A percentile compares a stretch with the other conserved stretches of the same genome.
Evolutionary conservation across 179 eudicot genomes (phyloP).

Genomic region (Silene noctiflora): DNA sequence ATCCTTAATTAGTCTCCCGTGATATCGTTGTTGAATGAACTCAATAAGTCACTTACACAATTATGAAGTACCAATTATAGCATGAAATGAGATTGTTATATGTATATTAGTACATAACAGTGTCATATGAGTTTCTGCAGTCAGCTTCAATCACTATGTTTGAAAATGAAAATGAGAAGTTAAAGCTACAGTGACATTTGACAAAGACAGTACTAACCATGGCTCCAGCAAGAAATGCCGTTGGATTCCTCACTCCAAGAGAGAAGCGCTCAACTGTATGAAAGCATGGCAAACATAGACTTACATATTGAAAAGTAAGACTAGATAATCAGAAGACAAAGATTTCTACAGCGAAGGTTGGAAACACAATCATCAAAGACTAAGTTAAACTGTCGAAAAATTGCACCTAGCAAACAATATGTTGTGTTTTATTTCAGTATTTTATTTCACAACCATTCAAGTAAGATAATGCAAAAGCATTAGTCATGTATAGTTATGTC

Average conservation of each 20-base stretch:
- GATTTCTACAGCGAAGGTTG: not conserved
- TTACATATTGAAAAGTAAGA: not conserved
- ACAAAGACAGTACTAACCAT: conserved; percentile 46
- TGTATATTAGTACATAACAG: too few relatives aligned
- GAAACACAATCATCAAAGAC: not conserved
- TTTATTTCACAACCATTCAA: not conserved
- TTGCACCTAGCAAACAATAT: too few relatives aligned
- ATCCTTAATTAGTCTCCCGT: not conserved
- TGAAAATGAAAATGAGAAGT: not conserved
- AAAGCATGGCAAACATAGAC: conserved; percentile 3
- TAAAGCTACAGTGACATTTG: not conserved
- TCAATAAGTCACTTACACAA: too few relatives aligned
- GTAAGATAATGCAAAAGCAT: not conserved
- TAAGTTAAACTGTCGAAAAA: not conserved
- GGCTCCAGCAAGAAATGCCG: conserved; percentile 87
- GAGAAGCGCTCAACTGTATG: conserved; percentile 84
- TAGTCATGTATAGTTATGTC: not conserved
- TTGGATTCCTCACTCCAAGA: conserved; percentile 86
- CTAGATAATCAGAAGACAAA: not conserved
- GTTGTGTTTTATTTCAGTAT: too few relatives aligned
- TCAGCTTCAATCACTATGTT: not conserved
- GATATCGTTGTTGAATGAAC: too few relatives aligned
- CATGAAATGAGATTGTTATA: too few relatives aligned
- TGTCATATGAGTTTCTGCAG: too few relatives aligned
- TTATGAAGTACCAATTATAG: too few relatives aligned